A percentile compares a stretch with the other conserved stretches of the same genome.
Conservation (phyloP, 2,329 filamentous ascomycete genomes). For the Fusarium sp. region DNA sequence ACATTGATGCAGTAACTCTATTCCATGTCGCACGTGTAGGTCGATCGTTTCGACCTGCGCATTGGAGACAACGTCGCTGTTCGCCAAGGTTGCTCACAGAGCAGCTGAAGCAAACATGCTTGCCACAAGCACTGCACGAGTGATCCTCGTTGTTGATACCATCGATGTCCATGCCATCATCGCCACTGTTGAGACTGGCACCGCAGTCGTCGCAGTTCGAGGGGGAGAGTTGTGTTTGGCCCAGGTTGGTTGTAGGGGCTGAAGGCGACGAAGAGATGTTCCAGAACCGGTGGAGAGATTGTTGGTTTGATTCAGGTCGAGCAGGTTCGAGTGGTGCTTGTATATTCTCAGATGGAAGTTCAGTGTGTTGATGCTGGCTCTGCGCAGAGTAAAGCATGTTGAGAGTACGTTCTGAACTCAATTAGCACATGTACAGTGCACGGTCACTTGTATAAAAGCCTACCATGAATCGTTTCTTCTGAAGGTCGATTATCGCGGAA, state of each 20-base stretch:
- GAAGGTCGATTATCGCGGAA: conserved; percentile 68
- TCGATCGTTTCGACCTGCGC: conserved; percentile 54
- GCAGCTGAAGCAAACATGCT: conserved; percentile 68
- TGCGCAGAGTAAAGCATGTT: conserved; percentile 68
- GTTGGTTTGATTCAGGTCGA: conserved; percentile 50
- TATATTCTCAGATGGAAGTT: conserved; percentile 1
- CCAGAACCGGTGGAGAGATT: conserved; percentile 71
- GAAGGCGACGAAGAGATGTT: conserved; percentile 57
- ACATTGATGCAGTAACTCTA: conserved; percentile 32
- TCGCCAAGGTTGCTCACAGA: conserved; percentile 68
- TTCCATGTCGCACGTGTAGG: conserved; percentile 33
- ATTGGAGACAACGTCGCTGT: conserved; percentile 63
- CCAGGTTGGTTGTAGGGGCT: conserved; percentile 36
- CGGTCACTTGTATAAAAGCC: conserved; percentile 42
- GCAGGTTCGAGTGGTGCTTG: conserved; percentile 9
- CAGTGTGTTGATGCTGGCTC: conserved; percentile 42
- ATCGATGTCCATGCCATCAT: conserved; percentile 55
- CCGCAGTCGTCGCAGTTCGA: conserved; percentile 67
- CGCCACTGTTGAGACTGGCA: conserved; percentile 35
- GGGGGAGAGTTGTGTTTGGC: conserved; percentile 31
- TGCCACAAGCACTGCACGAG: conserved; percentile 62
- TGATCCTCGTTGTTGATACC: conserved; percentile 41
- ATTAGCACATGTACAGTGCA: conserved; percentile 4
- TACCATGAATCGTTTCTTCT: conserved; percentile 65
- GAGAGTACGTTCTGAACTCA: conserved; percentile 63